Percentiles rank a stretch among this genome's conserved stretches.
These are phyloP conservation scores for Larix sibirica DNA, from an alignment of 83 land plant genomes.

Conservation along the genomic window DNA sequence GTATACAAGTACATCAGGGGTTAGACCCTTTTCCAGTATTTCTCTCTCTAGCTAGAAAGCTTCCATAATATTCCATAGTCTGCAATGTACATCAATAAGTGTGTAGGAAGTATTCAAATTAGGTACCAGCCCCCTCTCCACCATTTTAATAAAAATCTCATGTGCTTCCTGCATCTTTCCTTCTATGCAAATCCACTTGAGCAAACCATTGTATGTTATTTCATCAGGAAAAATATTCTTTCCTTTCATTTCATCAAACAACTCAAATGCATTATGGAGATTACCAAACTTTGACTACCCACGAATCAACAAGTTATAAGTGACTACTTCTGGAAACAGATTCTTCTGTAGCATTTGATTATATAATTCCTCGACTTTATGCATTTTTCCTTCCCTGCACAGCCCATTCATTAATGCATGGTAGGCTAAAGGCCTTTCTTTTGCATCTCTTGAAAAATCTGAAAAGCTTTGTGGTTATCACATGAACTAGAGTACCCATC, in stretches of 20 bases:
- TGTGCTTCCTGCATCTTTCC: slow-evolving; percentile 32
- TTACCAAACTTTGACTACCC: slow-evolving; percentile 33
- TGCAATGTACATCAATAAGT: slow-evolving; percentile 40
- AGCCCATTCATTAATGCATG: slow-evolving; percentile 26
- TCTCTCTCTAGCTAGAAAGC: slow-evolving; percentile 35
- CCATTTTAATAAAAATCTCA: slow-evolving; percentile 32
- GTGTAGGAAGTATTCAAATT: background rate
- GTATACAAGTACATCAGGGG: slow-evolving; percentile 28
- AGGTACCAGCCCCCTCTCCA: slow-evolving; percentile 22
- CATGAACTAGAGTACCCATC: slow-evolving; percentile 37
- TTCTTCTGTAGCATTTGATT: slow-evolving; percentile 36
- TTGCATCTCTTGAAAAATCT: slow-evolving; percentile 39
- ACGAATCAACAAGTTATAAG: slow-evolving; percentile 33
- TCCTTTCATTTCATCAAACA: slow-evolving; percentile 40
- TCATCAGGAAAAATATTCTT: slow-evolving; percentile 29
- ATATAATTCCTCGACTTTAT: slow-evolving; percentile 25
- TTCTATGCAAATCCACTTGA: slow-evolving; percentile 23
- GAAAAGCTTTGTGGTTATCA: slow-evolving; percentile 24
- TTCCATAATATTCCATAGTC: slow-evolving; percentile 30
- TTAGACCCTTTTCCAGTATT: slow-evolving; percentile 29
- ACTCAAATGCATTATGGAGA: slow-evolving; percentile 22
- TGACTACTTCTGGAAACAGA: slow-evolving; percentile 37
- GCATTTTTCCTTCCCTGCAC: slow-evolving; percentile 28
- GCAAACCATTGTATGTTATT: slow-evolving; percentile 37
- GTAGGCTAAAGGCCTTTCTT: slow-evolving; percentile 19